These are phyloP conservation scores for Xylona heveae DNA, from an alignment of 495 filamentous ascomycete genomes.

Conservation along the genomic window DNA sequence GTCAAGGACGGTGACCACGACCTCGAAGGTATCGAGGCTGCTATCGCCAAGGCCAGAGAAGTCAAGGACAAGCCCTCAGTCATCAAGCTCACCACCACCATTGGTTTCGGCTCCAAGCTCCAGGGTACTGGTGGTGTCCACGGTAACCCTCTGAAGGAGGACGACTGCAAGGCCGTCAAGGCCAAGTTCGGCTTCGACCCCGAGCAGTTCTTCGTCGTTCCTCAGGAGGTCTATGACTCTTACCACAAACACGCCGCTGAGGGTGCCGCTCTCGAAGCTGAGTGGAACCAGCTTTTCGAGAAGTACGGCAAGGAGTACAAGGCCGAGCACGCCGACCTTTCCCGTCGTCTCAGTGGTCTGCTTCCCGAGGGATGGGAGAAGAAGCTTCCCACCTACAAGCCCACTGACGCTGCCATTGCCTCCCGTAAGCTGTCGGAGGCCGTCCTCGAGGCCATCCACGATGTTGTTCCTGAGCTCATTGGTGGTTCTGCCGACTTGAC, in stretches of 20 bases:
- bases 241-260: constrained; percentile 64
- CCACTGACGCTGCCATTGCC: constrained; percentile 63
- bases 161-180: constrained; percentile 86
- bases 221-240: constrained; percentile 81
- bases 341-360: constrained; percentile 57
- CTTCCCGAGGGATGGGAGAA: constrained; percentile 98
- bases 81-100: constrained; percentile 95
- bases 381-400: constrained; percentile 76
- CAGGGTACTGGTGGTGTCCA: constrained; percentile 90
- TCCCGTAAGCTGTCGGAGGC: constrained; percentile 91
- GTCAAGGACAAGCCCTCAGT: constrained; percentile 92
- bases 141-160: constrained; percentile 81
- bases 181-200: constrained; percentile 88
- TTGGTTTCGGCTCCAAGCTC: constrained; percentile 87
- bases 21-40: constrained; percentile 68
- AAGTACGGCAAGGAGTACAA: constrained; percentile 66
- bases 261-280: constrained; percentile 76
- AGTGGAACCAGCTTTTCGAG: constrained; percentile 85
- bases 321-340: constrained; percentile 55
- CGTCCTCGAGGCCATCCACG: constrained; percentile 75
- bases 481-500: constrained; percentile 97
- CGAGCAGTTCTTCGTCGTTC: constrained; percentile 79
- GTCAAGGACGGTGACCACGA: constrained; percentile 86
- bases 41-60: constrained; percentile 62
- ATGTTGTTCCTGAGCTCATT: constrained; percentile 67